A percentile compares a stretch with the other conserved stretches of the same genome.
phyloP scores from a whole-genome alignment of 495 filamentous ascomycete genomes.

The Penicillium subrubescens region DNA sequence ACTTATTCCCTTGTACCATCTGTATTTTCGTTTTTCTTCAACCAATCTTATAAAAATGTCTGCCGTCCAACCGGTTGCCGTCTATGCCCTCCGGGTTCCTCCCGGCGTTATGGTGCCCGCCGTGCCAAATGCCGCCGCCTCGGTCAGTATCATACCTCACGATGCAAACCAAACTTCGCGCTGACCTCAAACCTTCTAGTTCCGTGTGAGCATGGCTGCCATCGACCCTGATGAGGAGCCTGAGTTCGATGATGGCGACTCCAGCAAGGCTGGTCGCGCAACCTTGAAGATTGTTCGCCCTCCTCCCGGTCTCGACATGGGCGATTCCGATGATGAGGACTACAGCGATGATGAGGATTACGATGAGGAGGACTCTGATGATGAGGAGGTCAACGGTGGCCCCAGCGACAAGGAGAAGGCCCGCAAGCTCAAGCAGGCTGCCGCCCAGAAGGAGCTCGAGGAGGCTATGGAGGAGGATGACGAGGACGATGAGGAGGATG shows the following conservation, averaged over 20 bases:
- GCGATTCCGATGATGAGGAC: slow-evolving; percentile 62
- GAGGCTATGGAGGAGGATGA: slow-evolving; percentile 63
- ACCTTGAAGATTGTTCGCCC: slow-evolving; percentile 88
- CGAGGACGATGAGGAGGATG: slow-evolving; percentile 61
- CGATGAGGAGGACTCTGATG: slow-evolving; percentile 63
- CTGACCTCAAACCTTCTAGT: slow-evolving; percentile 51
- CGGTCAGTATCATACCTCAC: slow-evolving; percentile 59
- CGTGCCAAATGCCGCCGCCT: slow-evolving; percentile 71
- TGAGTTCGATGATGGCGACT: slow-evolving; percentile 63
- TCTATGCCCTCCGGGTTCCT: slow-evolving; percentile 89
- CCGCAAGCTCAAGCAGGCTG: slow-evolving; percentile 75
- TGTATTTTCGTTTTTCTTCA: slow-evolving; percentile 15
- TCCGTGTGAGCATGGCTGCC: slow-evolving; percentile 97
- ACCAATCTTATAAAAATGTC: slow-evolving; percentile 45
- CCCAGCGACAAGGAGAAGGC: slow-evolving; percentile 87
- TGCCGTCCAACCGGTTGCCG: slow-evolving; percentile 70
- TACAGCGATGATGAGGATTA: slow-evolving; percentile 55
- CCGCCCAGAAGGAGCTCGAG: slow-evolving; percentile 66
- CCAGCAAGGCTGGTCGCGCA: slow-evolving; percentile 66
- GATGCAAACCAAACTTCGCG: slow-evolving; percentile 16
- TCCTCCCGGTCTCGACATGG: slow-evolving; percentile 52
- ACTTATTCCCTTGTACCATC: slow-evolving; percentile 14
- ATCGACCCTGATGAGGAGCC: slow-evolving; percentile 83
- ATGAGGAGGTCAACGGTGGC: slow-evolving; percentile 76
- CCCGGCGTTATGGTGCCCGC: slow-evolving; percentile 75